Evolutionary conservation across 225 moss, liverwort and hornwort genomes (phyloP).

Genomic region (Sphagnum contortum): DNA sequence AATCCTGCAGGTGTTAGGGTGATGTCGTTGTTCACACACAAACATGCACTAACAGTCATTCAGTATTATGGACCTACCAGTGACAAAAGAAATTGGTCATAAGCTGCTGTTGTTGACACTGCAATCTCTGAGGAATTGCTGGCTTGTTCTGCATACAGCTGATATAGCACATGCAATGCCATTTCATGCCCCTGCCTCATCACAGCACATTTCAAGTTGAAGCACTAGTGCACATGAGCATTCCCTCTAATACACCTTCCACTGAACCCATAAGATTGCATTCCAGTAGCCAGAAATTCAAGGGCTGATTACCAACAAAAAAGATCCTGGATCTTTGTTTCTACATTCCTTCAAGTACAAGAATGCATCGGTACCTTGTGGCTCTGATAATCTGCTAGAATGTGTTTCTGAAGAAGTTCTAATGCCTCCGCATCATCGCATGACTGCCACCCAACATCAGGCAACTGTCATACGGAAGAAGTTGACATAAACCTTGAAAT

Average conservation of each 20-base stretch:
- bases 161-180: constrained; percentile 93
- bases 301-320: too few species aligned
- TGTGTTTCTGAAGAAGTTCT: constrained; percentile 80
- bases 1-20: too few species aligned
- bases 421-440: constrained; percentile 72
- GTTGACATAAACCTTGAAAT: too few species aligned
- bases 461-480: neutral
- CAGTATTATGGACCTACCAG: constrained; percentile 36
- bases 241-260: too few species aligned
- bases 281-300: too few species aligned
- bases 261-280: too few species aligned
- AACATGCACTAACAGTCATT: too few species aligned
- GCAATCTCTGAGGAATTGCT: constrained; percentile 32
- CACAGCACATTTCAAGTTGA: too few species aligned
- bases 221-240: too few species aligned
- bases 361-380: constrained; percentile 42
- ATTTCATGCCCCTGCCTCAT: constrained; percentile 83
- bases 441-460: constrained; percentile 53
- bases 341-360: too few species aligned
- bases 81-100: constrained; percentile 82
- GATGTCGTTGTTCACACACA: too few species aligned
- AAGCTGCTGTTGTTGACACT: constrained; percentile 62
- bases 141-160: constrained; percentile 80
- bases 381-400: constrained; percentile 93
- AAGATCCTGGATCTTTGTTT: too few species aligned